phyloP scores from a whole-genome alignment of 1,139 yeast genomes.

The Suhomyces terraborum region DNA sequence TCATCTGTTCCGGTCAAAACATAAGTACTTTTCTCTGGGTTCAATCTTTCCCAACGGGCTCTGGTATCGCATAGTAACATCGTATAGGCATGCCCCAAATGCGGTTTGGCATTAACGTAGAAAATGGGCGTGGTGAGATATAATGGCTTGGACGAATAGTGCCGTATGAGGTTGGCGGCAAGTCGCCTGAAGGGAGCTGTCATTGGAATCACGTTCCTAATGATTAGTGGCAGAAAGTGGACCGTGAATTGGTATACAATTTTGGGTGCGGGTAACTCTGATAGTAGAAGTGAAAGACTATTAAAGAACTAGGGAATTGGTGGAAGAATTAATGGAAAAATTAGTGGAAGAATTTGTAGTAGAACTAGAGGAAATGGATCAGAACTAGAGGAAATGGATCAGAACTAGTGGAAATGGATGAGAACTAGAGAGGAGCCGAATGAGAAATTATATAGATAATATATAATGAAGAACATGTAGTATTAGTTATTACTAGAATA shows the following conservation, averaged over 20 bases:
- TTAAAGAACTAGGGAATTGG: not conserved
- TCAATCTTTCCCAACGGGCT: constrained; percentile 66
- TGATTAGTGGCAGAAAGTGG: too few relatives aligned
- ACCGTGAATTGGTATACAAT: too few relatives aligned
- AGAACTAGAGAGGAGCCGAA: too few relatives aligned
- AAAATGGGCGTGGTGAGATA: constrained; percentile 92
- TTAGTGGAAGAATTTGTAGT: not conserved
- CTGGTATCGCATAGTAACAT: constrained; percentile 82
- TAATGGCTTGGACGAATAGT: constrained; percentile 30
- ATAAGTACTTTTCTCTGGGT: constrained; percentile 41
- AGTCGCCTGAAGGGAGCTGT: not conserved
- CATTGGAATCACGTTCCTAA: too few relatives aligned
- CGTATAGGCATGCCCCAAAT: constrained; percentile 89
- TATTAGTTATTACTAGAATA: too few relatives aligned
- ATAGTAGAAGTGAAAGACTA: not conserved
- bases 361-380: too few relatives aligned
- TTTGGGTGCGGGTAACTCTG: not conserved
- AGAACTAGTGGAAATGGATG: too few relatives aligned
- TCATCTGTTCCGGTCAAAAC: constrained; percentile 96
- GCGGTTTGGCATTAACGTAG: constrained; percentile 95
- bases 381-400: too few relatives aligned
- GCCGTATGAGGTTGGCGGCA: constrained; percentile 2
- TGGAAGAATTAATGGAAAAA: not conserved
- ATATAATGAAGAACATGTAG: too few relatives aligned
- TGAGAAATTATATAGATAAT: too few relatives aligned